These are phyloP conservation scores for Gliomastix tumulicola DNA, from an alignment of 2,329 filamentous ascomycete genomes.

Conservation along the genomic window DNA sequence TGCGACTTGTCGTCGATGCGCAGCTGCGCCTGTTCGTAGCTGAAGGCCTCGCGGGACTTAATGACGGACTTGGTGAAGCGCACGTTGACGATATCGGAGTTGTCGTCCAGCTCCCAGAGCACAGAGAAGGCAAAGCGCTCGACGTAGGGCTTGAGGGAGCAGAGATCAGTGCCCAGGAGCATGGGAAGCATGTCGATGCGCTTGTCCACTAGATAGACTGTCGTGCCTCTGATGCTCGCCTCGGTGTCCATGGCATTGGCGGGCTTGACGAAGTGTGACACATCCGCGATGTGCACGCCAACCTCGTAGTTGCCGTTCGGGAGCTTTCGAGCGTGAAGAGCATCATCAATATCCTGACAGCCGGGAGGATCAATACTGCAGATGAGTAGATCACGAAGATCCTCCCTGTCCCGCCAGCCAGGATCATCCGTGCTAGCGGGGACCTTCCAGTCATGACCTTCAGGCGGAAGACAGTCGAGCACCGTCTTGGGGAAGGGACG, in stretches of 20 bases:
- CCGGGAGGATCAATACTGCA: slow-evolving; percentile 97
- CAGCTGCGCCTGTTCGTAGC: slow-evolving; percentile 92
- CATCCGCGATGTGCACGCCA: slow-evolving; percentile 96
- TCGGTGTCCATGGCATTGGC: slow-evolving; percentile 96
- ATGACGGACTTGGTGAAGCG: slow-evolving; percentile 97
- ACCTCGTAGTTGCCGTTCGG: slow-evolving; percentile 94
- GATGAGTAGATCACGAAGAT: slow-evolving; percentile 78
- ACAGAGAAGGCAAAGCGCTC: slow-evolving; percentile 85
- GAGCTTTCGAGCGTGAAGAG: slow-evolving; percentile 76
- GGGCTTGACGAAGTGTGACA: slow-evolving; percentile 98
- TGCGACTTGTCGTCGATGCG: slow-evolving; percentile 86
- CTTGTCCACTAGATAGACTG: slow-evolving; percentile 96
- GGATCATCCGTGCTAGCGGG: slow-evolving; percentile 72
- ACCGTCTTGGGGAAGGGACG: slow-evolving; percentile 94
- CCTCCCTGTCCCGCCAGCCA: slow-evolving; percentile 79
- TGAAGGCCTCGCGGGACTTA: slow-evolving; percentile 91
- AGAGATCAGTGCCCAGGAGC: slow-evolving; percentile 91
- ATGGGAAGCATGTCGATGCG: slow-evolving; percentile 99
- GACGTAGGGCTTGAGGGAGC: slow-evolving; percentile 95
- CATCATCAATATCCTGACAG: slow-evolving; percentile 98
- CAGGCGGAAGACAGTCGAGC: slow-evolving; percentile 81
- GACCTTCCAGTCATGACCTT: slow-evolving; percentile 92
- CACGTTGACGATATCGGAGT: slow-evolving; percentile 79
- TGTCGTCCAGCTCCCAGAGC: slow-evolving; percentile 79
- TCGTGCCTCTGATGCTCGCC: slow-evolving; percentile 88